These are phyloP conservation scores for Dothideomycetes sp. DNA, from an alignment of 2,329 filamentous ascomycete genomes.

Conservation along the genomic window DNA sequence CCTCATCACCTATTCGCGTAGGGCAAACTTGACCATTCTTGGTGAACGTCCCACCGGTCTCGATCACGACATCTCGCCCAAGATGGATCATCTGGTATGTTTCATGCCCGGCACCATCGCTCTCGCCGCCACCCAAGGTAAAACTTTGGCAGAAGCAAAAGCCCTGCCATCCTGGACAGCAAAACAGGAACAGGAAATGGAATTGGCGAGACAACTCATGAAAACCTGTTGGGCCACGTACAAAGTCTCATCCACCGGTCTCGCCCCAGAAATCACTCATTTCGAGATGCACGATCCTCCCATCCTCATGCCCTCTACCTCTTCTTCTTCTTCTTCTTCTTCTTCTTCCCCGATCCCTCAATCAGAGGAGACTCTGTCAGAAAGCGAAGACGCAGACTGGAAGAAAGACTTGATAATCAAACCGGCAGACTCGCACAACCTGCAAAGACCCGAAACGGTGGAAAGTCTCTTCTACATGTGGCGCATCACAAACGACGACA, in stretches of 20 bases:
- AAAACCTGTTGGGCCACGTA: constrained; percentile 99
- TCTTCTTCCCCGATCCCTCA: no score
- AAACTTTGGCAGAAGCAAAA: constrained; percentile 64
- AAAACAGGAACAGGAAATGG: constrained; percentile 77
- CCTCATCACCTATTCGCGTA: constrained; percentile 77
- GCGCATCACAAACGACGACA: constrained; percentile 83
- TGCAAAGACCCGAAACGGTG: constrained; percentile 93
- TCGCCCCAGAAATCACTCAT: constrained; percentile 91
- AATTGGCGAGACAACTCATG: constrained; percentile 79
- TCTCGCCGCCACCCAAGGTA: constrained; percentile 71
- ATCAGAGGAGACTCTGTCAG: constrained; percentile 33
- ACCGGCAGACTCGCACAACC: constrained; percentile 75
- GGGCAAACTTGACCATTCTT: constrained; percentile 75
- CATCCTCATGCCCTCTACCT: constrained; percentile 48
- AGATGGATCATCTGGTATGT: constrained; percentile 98
- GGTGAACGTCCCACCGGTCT: constrained; percentile 76
- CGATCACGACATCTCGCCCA: constrained; percentile 57
- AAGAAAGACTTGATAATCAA: constrained; percentile 73
- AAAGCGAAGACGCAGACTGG: constrained; percentile 55
- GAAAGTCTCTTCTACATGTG: constrained; percentile 98
- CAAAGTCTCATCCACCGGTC: constrained; percentile 74
- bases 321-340: no score
- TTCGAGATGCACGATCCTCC: constrained; percentile 69
- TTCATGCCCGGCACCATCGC: constrained; percentile 97
- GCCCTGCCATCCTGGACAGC: constrained; percentile 62